phyloP scores from a whole-genome alignment of 148 eudicot genomes.

The Spergularia marina region DNA sequence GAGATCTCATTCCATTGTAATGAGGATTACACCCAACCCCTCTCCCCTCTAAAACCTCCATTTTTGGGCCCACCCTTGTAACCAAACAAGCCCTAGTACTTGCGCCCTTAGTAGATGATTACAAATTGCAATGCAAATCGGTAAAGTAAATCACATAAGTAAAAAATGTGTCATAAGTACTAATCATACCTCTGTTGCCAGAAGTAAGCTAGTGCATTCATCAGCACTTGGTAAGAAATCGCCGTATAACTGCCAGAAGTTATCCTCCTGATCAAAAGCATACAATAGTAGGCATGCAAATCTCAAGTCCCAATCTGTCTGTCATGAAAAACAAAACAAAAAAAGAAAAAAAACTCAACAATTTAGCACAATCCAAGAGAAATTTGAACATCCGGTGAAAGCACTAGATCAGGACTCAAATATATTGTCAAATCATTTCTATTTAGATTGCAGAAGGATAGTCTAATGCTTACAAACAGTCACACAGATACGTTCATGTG shows the following conservation, averaged over 20 bases:
- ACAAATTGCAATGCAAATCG: background rate
- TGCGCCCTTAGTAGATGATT: background rate
- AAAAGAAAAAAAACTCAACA: constrained; percentile 18
- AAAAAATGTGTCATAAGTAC: background rate
- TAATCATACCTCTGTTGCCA: constrained; percentile 77
- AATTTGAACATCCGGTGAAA: background rate
- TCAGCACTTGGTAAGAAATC: constrained; percentile 89
- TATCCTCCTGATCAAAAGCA: constrained; percentile 77
- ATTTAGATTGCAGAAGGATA: background rate
- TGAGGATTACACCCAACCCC: too few relatives aligned
- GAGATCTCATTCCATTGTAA: too few relatives aligned
- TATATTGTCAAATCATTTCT: background rate
- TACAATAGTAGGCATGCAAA: constrained; percentile 89
- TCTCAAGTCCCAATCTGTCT: constrained; percentile 99
- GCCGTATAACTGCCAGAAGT: constrained; percentile 93
- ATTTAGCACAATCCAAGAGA: background rate
- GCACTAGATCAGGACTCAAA: background rate
- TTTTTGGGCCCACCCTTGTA: background rate
- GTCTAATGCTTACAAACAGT: background rate
- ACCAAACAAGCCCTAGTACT: too few relatives aligned
- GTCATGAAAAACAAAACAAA: constrained; percentile 34
- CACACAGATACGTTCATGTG: background rate
- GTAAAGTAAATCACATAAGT: background rate
- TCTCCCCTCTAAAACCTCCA: too few relatives aligned
- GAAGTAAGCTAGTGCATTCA: constrained; percentile 88